These are phyloP conservation scores for Penicillium sclerotigenum DNA, from an alignment of 2,329 filamentous ascomycete species.

Conservation along the genomic window DNA sequence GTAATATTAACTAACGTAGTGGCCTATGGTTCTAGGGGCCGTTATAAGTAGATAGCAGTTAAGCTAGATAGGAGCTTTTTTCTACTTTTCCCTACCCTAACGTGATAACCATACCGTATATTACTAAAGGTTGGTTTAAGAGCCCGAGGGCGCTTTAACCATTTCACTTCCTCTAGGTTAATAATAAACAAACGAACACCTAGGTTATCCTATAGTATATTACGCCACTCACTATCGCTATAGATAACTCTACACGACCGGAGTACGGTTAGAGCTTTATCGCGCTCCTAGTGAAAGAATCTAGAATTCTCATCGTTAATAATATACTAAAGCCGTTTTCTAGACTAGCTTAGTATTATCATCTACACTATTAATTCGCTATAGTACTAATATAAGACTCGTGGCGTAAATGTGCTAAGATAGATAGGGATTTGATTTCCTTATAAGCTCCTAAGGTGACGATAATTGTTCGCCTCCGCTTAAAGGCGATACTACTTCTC, in stretches of 20 bases:
- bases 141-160: conserved; percentile 16
- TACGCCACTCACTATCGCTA: conserved; percentile 25
- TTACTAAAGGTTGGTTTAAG: conserved; percentile 17
- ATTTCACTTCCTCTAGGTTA: conserved; percentile 26
- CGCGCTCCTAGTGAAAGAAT: conserved; percentile 14
- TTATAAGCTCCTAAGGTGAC: conserved; percentile 19
- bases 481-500: conserved; percentile 23
- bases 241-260: conserved; percentile 16
- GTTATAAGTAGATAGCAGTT: no score
- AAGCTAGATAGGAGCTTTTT: no score
- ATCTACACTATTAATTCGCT: conserved; percentile 20
- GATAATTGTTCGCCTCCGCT: conserved; percentile 27
- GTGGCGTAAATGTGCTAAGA: conserved; percentile 22
- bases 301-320: not conserved
- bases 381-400: conserved; percentile 24
- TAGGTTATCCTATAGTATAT: conserved; percentile 26
- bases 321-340: conserved; percentile 5
- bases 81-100: no score
- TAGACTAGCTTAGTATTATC: conserved; percentile 21
- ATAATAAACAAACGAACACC: conserved; percentile 18
- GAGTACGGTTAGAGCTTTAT: conserved; percentile 17
- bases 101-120: conserved; percentile 1
- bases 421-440: conserved; percentile 27
- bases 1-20: no score
- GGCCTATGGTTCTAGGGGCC: no score